Conservation (phyloP, 106 monocot genomes). For the Dendrobium officinale region DNA sequence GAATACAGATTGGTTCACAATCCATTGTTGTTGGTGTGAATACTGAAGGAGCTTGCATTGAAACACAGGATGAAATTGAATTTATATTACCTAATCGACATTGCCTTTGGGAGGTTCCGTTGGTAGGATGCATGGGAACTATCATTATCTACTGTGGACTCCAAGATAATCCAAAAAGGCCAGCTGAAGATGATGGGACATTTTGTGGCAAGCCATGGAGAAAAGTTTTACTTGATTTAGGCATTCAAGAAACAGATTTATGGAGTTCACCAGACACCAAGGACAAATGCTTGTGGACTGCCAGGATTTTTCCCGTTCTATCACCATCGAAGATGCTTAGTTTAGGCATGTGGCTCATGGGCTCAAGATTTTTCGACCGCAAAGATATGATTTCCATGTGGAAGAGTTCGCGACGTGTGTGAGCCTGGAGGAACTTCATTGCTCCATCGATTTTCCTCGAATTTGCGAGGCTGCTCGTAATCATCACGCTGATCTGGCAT, state of each 20-base stretch:
- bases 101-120: constrained; percentile 94
- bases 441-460: constrained; percentile 58
- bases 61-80: constrained; percentile 4
- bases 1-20: constrained; percentile 81
- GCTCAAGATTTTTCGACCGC: constrained; percentile 17
- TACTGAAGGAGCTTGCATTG: constrained; percentile 21
- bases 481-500: constrained; percentile 74
- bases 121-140: constrained; percentile 38
- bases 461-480: constrained; percentile 53
- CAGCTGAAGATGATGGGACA: constrained; percentile 46
- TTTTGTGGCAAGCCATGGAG: constrained; percentile 98
- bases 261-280: constrained; percentile 32
- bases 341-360: constrained; percentile 87
- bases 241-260: constrained; percentile 67
- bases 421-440: constrained; percentile 89
- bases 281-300: constrained; percentile 80
- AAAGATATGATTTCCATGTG: constrained; percentile 45
- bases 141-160: constrained; percentile 77
- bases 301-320: constrained; percentile 64
- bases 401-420: constrained; percentile 64
- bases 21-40: constrained; percentile 84
- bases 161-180: constrained; percentile 87
- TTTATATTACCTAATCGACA: constrained; percentile 73
- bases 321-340: constrained; percentile 56
- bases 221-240: constrained; percentile 56